Evolutionary conservation across 495 filamentous ascomycete genomes (phyloP), one percentile per base, ranked within the genome.

Genomic region (Aspergillus sparsus): DNA sequence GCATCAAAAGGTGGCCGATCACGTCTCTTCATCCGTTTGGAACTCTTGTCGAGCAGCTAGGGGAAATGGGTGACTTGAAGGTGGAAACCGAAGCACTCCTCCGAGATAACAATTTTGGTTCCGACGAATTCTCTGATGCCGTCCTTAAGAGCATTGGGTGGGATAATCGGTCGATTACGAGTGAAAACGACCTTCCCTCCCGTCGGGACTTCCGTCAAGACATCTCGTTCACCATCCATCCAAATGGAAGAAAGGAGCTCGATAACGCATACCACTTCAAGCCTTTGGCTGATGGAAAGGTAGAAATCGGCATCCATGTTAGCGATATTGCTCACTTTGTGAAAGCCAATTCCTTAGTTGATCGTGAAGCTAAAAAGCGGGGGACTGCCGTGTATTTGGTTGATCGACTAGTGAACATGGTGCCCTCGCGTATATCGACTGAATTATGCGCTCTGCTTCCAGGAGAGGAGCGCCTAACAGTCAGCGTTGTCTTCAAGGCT

Each of bases 1-100:
- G 93, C 76, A 98, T 98, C 77, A 98, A 98, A 80, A 85, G 94
- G 62, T 98, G 94, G 94, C 94, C 94, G 32, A 98, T 98, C 71
- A 98, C 94, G n/a, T 98, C 95, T 9, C 85, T 98, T 36, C 94
- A 98, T 74, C 94, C 94, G 13, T 98, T 98, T 63, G 94, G 94
- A 66, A 98, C 95, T 6, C 85, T 98, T 46, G 94, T 97, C 27
- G 94, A 98, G 77, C 90, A 95, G 74, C 87, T 98, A 46, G 94
- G 94, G 51, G 92, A 92, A 74, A 98, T 98, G 91, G 94, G 94
- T 58, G 90, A 98, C 70, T 80, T 95, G 64, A 95, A 89, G 71
- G 93, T 98, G 33, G 94, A 98, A 77, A 98, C 95, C 5, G 95
- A 98, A 77, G 94, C 94, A 44, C 84, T 98, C 27, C 87, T 98